phyloP scores from a whole-genome alignment of 116 monocot genomes.

The Posidonia oceanica region DNA sequence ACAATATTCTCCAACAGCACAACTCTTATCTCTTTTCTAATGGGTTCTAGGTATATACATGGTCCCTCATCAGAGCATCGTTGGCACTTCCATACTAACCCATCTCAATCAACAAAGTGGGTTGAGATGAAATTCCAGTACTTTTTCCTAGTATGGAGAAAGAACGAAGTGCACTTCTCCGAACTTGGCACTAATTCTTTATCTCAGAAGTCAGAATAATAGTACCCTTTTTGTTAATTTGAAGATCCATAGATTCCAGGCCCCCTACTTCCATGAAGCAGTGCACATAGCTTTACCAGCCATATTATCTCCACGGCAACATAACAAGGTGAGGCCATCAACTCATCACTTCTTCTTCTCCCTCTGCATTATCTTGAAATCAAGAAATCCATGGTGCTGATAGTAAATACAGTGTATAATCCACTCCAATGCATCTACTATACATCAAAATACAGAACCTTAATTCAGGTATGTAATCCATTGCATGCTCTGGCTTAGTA shows the following conservation, averaged over 20 bases:
- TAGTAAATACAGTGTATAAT: neutral
- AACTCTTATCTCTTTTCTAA: neutral
- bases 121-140: neutral
- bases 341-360: neutral
- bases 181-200: neutral
- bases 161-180: neutral
- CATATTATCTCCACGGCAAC: neutral
- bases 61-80: neutral
- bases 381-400: neutral
- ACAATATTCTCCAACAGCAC: neutral
- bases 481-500: too few species aligned
- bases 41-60: neutral
- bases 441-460: too few species aligned
- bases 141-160: neutral
- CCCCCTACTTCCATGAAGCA: neutral
- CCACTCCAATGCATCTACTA: neutral
- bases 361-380: neutral
- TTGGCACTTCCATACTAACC: neutral
- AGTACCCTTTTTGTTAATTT: neutral
- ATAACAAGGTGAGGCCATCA: neutral
- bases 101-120: constrained; percentile 6
- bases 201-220: too few species aligned
- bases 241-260: constrained; percentile 1
- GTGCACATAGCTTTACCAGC: neutral
- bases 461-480: too few species aligned